Evolutionary conservation across 2,329 filamentous ascomycete species (phyloP).

Genomic region (Claviceps purpurea): DNA sequence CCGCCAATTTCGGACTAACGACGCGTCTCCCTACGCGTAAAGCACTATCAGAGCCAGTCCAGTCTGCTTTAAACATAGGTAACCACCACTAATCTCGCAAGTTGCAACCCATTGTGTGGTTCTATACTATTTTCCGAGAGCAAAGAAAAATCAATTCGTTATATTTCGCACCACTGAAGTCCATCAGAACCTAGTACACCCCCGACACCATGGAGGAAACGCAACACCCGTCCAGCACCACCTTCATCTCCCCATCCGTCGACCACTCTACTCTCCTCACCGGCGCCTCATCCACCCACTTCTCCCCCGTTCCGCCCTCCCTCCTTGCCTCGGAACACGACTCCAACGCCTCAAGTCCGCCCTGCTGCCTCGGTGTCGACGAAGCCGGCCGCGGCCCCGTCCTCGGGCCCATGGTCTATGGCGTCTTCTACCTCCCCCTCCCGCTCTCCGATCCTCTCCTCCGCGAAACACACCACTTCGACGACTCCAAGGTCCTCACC

Average conservation of each 20-base stretch:
- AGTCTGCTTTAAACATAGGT: background rate
- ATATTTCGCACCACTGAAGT: background rate
- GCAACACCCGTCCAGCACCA: background rate
- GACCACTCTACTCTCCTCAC: slow-evolving; percentile 40
- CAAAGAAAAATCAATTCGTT: background rate
- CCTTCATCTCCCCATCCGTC: slow-evolving; percentile 59
- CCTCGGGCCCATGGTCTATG: slow-evolving; percentile 69
- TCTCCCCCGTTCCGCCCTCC: slow-evolving; percentile 51
- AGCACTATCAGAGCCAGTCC: background rate
- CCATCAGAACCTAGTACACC: background rate
- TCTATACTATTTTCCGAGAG: background rate
- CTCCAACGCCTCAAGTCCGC: slow-evolving; percentile 4
- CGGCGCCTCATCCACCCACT: slow-evolving; percentile 59
- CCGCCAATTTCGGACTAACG: background rate
- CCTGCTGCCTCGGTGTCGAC: slow-evolving; percentile 75
- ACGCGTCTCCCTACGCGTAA: slow-evolving; percentile 9
- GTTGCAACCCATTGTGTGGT: background rate
- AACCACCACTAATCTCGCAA: background rate
- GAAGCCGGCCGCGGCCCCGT: slow-evolving; percentile 90
- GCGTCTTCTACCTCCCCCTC: slow-evolving; percentile 62
- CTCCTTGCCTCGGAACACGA: slow-evolving; percentile 32
- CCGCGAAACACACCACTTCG: slow-evolving; percentile 68
- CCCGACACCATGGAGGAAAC: slow-evolving; percentile 6
- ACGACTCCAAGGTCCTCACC: slow-evolving; percentile 89
- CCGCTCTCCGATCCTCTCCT: slow-evolving; percentile 60